phyloP scores from a whole-genome alignment of 768 basidiomycete species.

The Mycena belliarum region DNA sequence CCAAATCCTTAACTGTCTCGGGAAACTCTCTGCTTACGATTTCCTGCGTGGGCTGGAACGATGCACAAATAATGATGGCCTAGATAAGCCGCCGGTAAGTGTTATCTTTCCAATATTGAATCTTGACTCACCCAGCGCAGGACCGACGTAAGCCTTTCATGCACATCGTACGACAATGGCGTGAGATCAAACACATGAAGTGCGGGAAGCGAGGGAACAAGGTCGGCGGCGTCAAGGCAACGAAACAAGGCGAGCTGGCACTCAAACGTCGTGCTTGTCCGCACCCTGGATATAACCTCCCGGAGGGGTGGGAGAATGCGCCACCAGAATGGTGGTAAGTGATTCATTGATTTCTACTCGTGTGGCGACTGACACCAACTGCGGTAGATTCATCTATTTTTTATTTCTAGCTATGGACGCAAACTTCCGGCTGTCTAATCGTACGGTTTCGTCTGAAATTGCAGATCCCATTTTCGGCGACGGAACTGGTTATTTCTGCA shows the following conservation, averaged over 20 bases:
- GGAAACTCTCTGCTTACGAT: conserved; percentile 17
- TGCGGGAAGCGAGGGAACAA: neutral
- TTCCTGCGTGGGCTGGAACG: conserved; percentile 6
- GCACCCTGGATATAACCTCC: neutral
- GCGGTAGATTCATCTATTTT: neutral
- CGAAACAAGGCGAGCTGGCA: neutral
- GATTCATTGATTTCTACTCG: no score
- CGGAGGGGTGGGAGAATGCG: neutral
- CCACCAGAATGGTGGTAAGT: neutral
- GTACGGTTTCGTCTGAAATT: neutral
- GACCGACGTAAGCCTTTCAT: conserved; percentile 16
- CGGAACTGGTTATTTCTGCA: neutral
- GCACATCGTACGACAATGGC: conserved; percentile 13
- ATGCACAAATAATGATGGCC: neutral
- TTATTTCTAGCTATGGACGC: neutral
- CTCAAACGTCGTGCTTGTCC: neutral
- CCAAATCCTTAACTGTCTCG: conserved; percentile 15
- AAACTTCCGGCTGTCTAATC: conserved; percentile 1
- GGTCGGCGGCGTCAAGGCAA: neutral
- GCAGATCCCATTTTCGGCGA: conserved; percentile 4
- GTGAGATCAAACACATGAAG: conserved; percentile 11
- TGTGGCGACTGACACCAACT: neutral
- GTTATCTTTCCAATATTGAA: neutral
- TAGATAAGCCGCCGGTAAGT: conserved; percentile 7
- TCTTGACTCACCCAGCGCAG: neutral